These are phyloP conservation scores for Solanum pinnatisectum DNA, from an alignment of 257 asterid species.

Conservation along the genomic window DNA sequence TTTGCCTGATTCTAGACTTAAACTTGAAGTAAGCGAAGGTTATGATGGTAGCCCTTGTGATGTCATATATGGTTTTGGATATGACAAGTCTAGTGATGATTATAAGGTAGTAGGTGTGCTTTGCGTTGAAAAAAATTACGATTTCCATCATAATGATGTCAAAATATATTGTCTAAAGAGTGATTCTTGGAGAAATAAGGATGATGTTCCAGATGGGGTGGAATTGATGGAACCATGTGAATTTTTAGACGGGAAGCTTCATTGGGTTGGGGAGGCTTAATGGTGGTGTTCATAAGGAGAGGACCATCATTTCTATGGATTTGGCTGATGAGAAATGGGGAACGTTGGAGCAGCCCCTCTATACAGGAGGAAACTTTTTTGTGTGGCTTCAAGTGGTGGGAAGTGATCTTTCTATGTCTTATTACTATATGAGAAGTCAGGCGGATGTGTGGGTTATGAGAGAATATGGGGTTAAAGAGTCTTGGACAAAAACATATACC, in stretches of 20 bases:
- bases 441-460: background rate
- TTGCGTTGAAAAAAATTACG: background rate
- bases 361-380: background rate
- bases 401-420: background rate
- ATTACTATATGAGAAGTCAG: background rate
- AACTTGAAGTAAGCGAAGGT: background rate
- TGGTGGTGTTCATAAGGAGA: background rate
- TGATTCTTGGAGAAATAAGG: background rate
- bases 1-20: slow-evolving; percentile 21
- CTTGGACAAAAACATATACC: background rate
- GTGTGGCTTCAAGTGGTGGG: background rate
- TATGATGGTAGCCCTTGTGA: background rate
- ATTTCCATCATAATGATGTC: background rate
- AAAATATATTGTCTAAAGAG: background rate
- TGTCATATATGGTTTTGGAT: background rate
- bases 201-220: background rate
- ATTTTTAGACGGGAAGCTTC: background rate
- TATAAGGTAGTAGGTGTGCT: background rate
- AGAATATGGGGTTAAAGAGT: background rate
- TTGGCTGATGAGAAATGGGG: background rate
- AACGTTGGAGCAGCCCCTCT: background rate
- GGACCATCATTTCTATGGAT: background rate
- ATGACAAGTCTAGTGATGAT: background rate
- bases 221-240: background rate
- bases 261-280: background rate